Percentiles rank a stretch among this genome's conserved stretches.
These are phyloP conservation scores for Leucocoprinus leucothites DNA, from an alignment of 768 basidiomycete species.

Conservation along the genomic window DNA sequence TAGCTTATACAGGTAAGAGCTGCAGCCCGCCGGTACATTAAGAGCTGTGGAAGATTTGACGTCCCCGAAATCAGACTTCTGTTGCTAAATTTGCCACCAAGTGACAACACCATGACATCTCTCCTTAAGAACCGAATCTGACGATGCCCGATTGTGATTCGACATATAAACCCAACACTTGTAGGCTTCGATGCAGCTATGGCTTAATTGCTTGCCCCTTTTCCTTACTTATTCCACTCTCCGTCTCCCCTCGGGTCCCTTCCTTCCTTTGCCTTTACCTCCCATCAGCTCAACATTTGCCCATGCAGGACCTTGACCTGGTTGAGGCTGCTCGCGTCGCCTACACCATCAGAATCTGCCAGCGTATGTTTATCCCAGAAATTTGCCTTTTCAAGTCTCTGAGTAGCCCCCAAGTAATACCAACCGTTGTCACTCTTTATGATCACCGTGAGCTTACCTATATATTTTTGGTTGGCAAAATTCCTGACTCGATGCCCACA, in stretches of 20 bases:
- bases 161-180: too few species aligned
- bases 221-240: background rate
- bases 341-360: slow-evolving; percentile 18
- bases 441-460: background rate
- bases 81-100: background rate
- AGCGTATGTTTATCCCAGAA: slow-evolving; percentile 14
- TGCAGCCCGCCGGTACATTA: too few species aligned
- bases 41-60: background rate
- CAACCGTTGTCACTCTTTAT: slow-evolving; percentile 17
- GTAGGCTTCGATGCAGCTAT: background rate
- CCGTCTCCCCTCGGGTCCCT: background rate
- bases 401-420: slow-evolving; percentile 14
- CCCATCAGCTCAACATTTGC: too few species aligned
- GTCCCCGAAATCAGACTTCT: background rate
- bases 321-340: slow-evolving; percentile 11
- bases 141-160: background rate
- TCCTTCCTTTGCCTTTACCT: background rate
- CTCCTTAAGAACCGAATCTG: slow-evolving; percentile 3
- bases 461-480: background rate
- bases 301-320: background rate
- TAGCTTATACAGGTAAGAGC: too few species aligned
- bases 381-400: background rate
- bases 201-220: background rate
- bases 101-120: background rate
- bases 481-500: slow-evolving; percentile 1